These are phyloP conservation scores for Byssothecium circinans DNA, from an alignment of 2,329 filamentous ascomycete genomes.

Conservation along the genomic window DNA sequence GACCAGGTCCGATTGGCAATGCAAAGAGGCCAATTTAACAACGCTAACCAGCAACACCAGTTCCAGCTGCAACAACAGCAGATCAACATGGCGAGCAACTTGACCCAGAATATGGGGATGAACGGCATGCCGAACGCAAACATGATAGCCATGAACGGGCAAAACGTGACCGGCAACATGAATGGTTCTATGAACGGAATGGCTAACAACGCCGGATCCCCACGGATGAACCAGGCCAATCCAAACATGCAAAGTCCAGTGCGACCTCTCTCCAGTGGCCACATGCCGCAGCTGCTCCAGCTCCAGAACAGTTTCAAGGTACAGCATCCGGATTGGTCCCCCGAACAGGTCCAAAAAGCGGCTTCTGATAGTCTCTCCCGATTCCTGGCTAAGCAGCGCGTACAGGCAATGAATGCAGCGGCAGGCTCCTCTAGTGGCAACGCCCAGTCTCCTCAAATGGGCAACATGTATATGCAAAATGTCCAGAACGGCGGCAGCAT, in stretches of 20 bases:
- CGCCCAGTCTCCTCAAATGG: slow-evolving; percentile 32
- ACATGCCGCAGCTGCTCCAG: slow-evolving; percentile 38
- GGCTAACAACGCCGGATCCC: slow-evolving; percentile 37
- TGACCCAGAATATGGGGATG: slow-evolving; percentile 36
- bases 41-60: slow-evolving; percentile 38
- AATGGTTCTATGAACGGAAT: slow-evolving; percentile 40
- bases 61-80: slow-evolving; percentile 44
- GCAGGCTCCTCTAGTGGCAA: slow-evolving; percentile 37
- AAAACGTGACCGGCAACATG: slow-evolving; percentile 39
- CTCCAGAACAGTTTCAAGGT: slow-evolving; percentile 36
- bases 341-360: slow-evolving; percentile 37
- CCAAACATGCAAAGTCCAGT: slow-evolving; percentile 33
- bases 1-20: slow-evolving; percentile 45
- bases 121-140: slow-evolving; percentile 41
- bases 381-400: slow-evolving; percentile 36
- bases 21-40: slow-evolving; percentile 38
- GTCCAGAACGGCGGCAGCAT: slow-evolving; percentile 23
- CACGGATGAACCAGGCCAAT: slow-evolving; percentile 36
- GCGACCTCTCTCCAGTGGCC: slow-evolving; percentile 34
- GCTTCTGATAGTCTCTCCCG: slow-evolving; percentile 39
- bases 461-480: slow-evolving; percentile 39
- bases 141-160: slow-evolving; percentile 28
- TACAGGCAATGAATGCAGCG: slow-evolving; percentile 42
- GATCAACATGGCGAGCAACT: slow-evolving; percentile 40
- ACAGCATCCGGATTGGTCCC: slow-evolving; percentile 41